Base-by-base conservation (phyloP, 805 yeast genomes). In the Ogataea henricii region DNA sequence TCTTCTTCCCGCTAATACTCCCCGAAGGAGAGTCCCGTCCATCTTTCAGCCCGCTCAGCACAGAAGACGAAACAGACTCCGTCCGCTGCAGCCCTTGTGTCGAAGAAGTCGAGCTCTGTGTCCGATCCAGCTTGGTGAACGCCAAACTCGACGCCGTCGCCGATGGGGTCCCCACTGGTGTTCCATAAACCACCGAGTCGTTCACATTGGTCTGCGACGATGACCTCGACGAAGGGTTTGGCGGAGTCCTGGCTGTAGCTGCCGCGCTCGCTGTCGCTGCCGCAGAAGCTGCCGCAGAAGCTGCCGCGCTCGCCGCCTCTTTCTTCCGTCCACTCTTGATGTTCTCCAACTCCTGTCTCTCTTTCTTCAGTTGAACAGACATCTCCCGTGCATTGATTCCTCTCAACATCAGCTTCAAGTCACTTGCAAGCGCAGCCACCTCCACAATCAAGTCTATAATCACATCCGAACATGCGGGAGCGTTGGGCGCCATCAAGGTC, bases 401-500 rank as follows among this genome's bases (percentile, higher is more conserved):
- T 45, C 87, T 67, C 40, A 82, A 58, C 74, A 85, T 74, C 49
- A 87, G 64, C 56, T 83, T 82, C 66, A 82, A 70, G 58, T 87
- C 92, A 50, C 82, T 77, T 0, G 80, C 80, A 36, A 83, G 62
- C 0, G 82, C 78, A 0, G 85, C 82, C 4, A 79, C 68, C 53
- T 87, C 88, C 56, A 78, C 80, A 37, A 86, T 76, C 39, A 81
- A 62, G 49, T 82, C 84, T 35, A 87, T 71, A 5, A 81, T 69
- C 37, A 69, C 66, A 49, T 79, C 83, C 12, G 77, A 70, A 4
- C 89, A 83, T 12, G 80, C 72, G 2, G 80, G 76, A 0, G 85
- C 70, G 44, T 73, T 69, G 2, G 84, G 79, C 0, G 82, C 73
- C 0, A 83, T 79, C 46, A 84, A 59, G 39, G 75, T 77, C 55